Evolutionary conservation across 139 green algal species (phyloP), one percentile per base, ranked within the genome.

Genomic region (Chlamydomonas sp.): DNA sequence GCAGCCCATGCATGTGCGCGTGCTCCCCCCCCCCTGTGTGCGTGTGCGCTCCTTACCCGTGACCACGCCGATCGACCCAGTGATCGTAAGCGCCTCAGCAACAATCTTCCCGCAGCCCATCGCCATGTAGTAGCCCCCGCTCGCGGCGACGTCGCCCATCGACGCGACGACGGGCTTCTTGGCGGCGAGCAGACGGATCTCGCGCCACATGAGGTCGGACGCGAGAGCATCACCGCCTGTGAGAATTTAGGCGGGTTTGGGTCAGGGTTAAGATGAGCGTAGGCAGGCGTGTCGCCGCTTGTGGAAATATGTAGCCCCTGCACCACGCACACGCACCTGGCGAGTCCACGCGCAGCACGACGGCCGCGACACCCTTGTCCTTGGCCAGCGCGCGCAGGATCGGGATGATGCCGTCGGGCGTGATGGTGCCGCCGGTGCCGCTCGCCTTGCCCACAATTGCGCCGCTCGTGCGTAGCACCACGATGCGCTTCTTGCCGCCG

Each of bases 121-220:
- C 43, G 82, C 73, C 80, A 98, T 91, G 84, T 98, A 98, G 79
- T 97, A 98, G 4, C 93, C 92, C 0, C 91, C 93, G 34, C 78
- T 91, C 8, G 93, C 93, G 10, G 94, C 94, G 35, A 98, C 91
- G 65, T 98, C 94, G 1, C 70, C 81, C 93, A 98, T 98, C 65
- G 69, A 89, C 10, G 92, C 93, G 26, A 98, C 80, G 4, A 98
- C 88, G 1, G 93, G 93, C 82, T 98, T 98, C 74, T 87, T 79
- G 47, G 79, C 71, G 3, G 63, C 64, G 28, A 90, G 80, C 67
- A 80, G 58, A 61, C 72, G 57, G 48, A 96, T 85, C 81, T 98
- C 93, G 2, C 88, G 71, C 93, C 93, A 98, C 86, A 98, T 97
- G 22, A 98, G 78, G 74, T 98, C 93, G 3, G 79, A 89, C 28